A percentile compares a stretch with the other conserved stretches of the same genome.
phyloP scores from a whole-genome alignment of 1,284 basidiomycete species.

The Omphalotus olearius region DNA sequence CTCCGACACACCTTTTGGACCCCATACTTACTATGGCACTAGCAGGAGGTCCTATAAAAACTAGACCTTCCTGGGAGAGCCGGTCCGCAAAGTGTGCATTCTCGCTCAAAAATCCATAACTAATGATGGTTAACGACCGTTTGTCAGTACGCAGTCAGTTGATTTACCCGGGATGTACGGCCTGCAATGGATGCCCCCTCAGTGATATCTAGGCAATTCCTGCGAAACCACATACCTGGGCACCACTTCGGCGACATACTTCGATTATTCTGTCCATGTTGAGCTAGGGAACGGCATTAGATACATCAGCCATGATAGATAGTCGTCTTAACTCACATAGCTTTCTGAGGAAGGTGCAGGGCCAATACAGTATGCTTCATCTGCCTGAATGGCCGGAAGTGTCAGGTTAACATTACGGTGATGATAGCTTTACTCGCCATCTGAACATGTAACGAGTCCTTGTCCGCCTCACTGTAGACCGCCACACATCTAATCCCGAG shows the following conservation, averaged over 20 bases:
- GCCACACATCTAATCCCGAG: conserved; percentile 88
- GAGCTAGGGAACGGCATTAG: conserved; percentile 47
- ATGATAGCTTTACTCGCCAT: conserved; percentile 40
- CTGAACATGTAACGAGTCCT: conserved; percentile 72
- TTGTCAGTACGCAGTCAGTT: neutral
- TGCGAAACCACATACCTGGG: conserved; percentile 55
- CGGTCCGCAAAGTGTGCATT: conserved; percentile 87
- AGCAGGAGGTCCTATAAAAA: conserved; percentile 94
- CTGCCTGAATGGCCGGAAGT: conserved; percentile 53
- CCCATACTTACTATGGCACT: conserved; percentile 94
- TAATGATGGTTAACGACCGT: conserved; percentile 24
- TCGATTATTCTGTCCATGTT: conserved; percentile 87
- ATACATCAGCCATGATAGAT: neutral
- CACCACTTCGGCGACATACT: conserved; percentile 75
- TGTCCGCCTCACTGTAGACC: conserved; percentile 86
- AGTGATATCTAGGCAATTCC: conserved; percentile 31
- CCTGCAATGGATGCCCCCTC: conserved; percentile 40
- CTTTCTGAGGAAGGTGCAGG: conserved; percentile 85
- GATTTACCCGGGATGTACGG: conserved; percentile 18
- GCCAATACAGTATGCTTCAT: conserved; percentile 93
- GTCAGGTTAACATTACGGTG: neutral
- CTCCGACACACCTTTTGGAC: conserved; percentile 69
- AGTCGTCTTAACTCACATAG: conserved; percentile 56
- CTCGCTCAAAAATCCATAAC: conserved; percentile 91
- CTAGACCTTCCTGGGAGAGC: conserved; percentile 85